A percentile compares a stretch with the other conserved stretches of the same genome.
Evolutionary conservation across 345 rosid species (phyloP).

Genomic region (Euphorbia peplus): DNA sequence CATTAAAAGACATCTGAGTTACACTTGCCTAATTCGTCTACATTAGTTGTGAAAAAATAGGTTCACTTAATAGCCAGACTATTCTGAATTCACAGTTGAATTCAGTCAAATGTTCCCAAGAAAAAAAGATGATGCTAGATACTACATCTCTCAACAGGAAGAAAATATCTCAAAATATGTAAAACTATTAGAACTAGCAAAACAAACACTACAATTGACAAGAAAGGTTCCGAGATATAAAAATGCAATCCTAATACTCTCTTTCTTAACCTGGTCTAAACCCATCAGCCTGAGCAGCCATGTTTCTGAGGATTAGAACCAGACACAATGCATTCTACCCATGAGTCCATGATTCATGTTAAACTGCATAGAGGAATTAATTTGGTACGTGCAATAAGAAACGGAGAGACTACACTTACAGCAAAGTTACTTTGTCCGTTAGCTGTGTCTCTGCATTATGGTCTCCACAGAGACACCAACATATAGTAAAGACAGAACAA

Average conservation of each 20-base stretch:
- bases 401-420: constrained; percentile 26
- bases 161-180: background rate
- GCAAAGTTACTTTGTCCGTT: background rate
- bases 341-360: no score
- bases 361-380: background rate
- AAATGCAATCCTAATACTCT: no score
- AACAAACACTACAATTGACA: background rate
- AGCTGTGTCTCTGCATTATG: no score
- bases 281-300: constrained; percentile 1
- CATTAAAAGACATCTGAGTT: background rate
- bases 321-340: background rate
- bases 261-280: background rate
- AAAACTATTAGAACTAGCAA: background rate
- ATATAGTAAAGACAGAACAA: no score
- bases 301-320: constrained; percentile 2
- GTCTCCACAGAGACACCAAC: no score
- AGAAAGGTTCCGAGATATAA: background rate
- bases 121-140: background rate
- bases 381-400: background rate
- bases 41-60: background rate
- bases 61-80: background rate
- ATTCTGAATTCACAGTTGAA: background rate
- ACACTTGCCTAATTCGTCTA: background rate
- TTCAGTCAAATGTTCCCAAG: background rate
- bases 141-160: background rate